Percentiles rank a stretch among this genome's conserved stretches.
Evolutionary conservation across 257 asterid species (phyloP).

Genomic region (Solanum commersonii): DNA sequence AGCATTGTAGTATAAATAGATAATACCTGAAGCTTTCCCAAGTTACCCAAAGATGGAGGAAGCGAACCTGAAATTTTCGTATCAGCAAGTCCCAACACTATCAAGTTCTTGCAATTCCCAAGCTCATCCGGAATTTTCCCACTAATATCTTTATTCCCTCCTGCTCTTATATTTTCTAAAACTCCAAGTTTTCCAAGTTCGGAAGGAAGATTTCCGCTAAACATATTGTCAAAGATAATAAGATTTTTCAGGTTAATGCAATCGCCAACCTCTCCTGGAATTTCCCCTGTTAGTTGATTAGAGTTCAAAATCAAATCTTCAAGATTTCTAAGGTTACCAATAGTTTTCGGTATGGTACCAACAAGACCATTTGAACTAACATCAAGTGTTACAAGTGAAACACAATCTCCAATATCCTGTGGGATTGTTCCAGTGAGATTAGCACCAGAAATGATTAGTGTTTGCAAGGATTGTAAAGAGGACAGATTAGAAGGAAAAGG

Average conservation of each 20-base stretch:
- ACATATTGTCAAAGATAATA: constrained; percentile 43
- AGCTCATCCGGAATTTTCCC: constrained; percentile 55
- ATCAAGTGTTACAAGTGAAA: constrained; percentile 37
- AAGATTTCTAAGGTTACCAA: constrained; percentile 43
- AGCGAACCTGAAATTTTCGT: constrained; percentile 53
- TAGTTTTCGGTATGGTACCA: constrained; percentile 34
- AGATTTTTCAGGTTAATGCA: constrained; percentile 37
- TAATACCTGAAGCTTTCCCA: constrained; percentile 41
- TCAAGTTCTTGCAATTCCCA: constrained; percentile 39
- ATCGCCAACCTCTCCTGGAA: constrained; percentile 41
- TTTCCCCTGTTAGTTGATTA: constrained; percentile 44
- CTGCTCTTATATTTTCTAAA: constrained; percentile 44
- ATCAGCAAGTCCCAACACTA: constrained; percentile 57
- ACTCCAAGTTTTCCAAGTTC: constrained; percentile 37
- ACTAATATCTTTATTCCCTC: constrained; percentile 57
- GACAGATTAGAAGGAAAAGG: constrained; percentile 60
- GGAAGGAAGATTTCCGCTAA: constrained; percentile 43
- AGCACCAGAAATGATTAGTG: constrained; percentile 42
- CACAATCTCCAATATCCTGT: constrained; percentile 38
- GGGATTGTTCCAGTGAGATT: constrained; percentile 67
- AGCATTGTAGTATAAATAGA: constrained; percentile 70
- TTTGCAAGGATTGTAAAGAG: constrained; percentile 36
- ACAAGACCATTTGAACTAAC: constrained; percentile 48
- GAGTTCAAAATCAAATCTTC: constrained; percentile 41
- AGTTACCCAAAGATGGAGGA: constrained; percentile 46